phyloP scores from a whole-genome alignment of 352 stramenopile species.

The Pythium brachiatum region DNA sequence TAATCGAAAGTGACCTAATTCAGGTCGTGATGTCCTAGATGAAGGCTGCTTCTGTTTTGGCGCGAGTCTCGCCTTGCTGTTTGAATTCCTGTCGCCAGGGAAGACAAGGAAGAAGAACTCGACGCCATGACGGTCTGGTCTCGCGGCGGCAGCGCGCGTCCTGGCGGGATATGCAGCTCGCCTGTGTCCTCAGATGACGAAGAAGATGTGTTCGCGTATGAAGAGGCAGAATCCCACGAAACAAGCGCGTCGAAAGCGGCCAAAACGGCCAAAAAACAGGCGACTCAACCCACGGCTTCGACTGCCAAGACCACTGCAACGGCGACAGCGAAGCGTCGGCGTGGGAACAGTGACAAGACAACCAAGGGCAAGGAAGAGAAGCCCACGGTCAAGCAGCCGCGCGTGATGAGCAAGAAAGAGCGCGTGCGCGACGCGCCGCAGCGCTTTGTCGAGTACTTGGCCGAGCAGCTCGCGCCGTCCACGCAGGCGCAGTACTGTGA shows the following conservation, averaged over 20 bases:
- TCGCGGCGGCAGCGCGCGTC: constrained; percentile 2
- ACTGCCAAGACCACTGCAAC: neutral
- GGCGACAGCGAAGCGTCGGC: neutral
- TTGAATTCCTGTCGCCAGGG: neutral
- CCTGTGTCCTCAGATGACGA: constrained; percentile 11
- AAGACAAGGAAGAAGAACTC: neutral
- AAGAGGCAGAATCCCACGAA: constrained; percentile 1
- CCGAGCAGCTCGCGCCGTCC: constrained; percentile 41
- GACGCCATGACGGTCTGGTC: constrained; percentile 1
- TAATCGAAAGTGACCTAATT: no score
- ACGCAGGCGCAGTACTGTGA: constrained; percentile 45
- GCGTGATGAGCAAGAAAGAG: constrained; percentile 38
- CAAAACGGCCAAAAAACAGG: neutral
- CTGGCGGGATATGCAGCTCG: constrained; percentile 24
- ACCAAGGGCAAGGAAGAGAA: neutral
- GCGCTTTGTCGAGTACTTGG: constrained; percentile 56
- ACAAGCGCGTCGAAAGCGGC: neutral
- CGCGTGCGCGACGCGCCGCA: constrained; percentile 41
- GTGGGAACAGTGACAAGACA: neutral
- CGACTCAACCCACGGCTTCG: neutral
- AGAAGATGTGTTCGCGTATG: constrained; percentile 19
- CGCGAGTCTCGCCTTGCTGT: neutral
- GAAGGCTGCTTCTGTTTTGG: neutral
- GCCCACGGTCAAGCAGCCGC: neutral
- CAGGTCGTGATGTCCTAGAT: neutral